Evolutionary conservation across 805 yeast species (phyloP).

Genomic region (Soucietia sequanensis): DNA sequence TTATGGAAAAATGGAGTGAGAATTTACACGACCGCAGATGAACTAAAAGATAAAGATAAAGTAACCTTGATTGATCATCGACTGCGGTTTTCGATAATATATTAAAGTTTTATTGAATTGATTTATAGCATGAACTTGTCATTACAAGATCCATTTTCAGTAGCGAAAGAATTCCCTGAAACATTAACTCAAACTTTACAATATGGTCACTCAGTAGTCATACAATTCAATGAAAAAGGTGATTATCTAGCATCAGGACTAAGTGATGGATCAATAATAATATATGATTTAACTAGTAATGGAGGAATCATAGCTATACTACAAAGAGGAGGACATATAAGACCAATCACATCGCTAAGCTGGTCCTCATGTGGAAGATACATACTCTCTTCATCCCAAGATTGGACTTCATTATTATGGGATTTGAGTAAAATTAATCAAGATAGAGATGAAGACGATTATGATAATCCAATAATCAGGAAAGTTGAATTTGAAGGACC

Average conservation of each 20-base stretch:
- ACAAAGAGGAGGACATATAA: constrained; percentile 54
- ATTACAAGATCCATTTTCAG: constrained; percentile 85
- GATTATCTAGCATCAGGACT: constrained; percentile 85
- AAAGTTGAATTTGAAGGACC: constrained; percentile 62
- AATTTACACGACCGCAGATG: too few relatives aligned
- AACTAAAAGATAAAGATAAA: too few relatives aligned
- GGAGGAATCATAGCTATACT: constrained; percentile 54
- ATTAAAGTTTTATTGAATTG: too few relatives aligned
- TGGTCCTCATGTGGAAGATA: constrained; percentile 79
- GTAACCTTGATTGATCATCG: too few relatives aligned
- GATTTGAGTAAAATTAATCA: constrained; percentile 48
- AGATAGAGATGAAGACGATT: constrained; percentile 19
- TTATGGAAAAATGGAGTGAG: too few relatives aligned
- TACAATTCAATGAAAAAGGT: constrained; percentile 71
- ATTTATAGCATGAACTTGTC: constrained; percentile 89
- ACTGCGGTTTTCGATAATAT: too few relatives aligned
- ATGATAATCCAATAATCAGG: constrained; percentile 33
- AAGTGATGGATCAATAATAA: constrained; percentile 67
- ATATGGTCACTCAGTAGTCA: constrained; percentile 63
- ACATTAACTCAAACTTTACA: constrained; percentile 68
- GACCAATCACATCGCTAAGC: constrained; percentile 67
- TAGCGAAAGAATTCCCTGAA: constrained; percentile 90
- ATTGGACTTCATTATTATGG: constrained; percentile 83
- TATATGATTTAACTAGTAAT: constrained; percentile 71
- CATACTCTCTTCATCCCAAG: constrained; percentile 69